Evolutionary conservation across 176 grass and related monocot genomes (phyloP), one percentile per base, ranked within the genome.

Genomic region (Panicum miliaceum): DNA sequence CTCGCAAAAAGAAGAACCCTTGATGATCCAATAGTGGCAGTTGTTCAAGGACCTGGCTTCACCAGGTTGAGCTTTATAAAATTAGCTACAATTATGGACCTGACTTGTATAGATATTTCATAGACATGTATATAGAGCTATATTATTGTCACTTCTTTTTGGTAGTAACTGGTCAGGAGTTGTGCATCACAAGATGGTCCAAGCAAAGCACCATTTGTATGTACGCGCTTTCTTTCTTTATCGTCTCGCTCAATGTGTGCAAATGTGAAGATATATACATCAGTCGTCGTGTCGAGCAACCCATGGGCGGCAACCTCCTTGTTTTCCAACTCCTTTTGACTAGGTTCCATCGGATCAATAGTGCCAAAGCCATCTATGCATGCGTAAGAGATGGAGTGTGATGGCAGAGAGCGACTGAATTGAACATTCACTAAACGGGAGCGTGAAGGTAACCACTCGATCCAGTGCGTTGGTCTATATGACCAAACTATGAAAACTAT

Each of bases 281-380:
- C 73, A 77, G n/a, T 5, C 36, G 46, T 81, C 43, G 61, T 77
- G 83, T 64, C 71, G 66, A 63, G 78, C 76, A 57, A 68, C 32
- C 40, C n/a, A 72, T 68, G 61, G 61, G 41, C 46, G 79, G 64
- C 37, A 70, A 20, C 59, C n/a, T 45, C 19, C 48, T 32, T 27
- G 10, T 68, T 77, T 85, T 71, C 26, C 22, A 52, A 76, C 54
- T 86, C 32, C 80, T 73, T 70, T 82, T 86, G 88, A 82, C 81
- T 51, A 20, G 18, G 10, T 68, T 16, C 38, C 32, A 34, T 48
- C 26, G 64, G 1, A 84, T 19, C 59, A 50, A 12, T 80, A 14
- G 74, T n/a, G 25, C 13, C 23, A 47, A 67, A 40, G 66, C 64
- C 22, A 22, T 43, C 20, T 8, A 77, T 48, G 10, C 14, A 23